A percentile compares a stretch with the other conserved stretches of the same genome.
These are phyloP conservation scores for Torulaspora pretoriensis DNA, from an alignment of 1,139 yeast species.

Conservation along the genomic window DNA sequence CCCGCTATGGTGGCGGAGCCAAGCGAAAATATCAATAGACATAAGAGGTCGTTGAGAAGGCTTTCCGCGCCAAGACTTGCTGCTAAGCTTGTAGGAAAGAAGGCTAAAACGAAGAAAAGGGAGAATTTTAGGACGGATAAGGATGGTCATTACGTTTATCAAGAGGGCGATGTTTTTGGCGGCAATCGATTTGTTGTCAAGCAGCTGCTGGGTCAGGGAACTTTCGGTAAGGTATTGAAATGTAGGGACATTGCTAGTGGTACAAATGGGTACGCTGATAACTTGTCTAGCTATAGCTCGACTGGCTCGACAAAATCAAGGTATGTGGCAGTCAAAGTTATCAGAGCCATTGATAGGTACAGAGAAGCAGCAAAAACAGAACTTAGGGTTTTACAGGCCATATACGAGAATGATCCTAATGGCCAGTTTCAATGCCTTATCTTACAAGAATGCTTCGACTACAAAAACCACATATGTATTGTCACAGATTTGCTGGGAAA, in stretches of 20 bases:
- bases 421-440: constrained; percentile 33
- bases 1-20: constrained; percentile 3
- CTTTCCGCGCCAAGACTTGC: constrained; percentile 15
- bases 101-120: constrained; percentile 14
- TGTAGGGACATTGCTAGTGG: constrained; percentile 46
- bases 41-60: constrained; percentile 11
- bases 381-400: constrained; percentile 63
- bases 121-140: constrained; percentile 47
- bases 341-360: constrained; percentile 72
- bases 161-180: constrained; percentile 50
- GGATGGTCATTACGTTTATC: constrained; percentile 79
- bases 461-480: constrained; percentile 86
- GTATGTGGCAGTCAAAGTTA: constrained; percentile 86
- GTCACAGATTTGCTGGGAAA: constrained; percentile 85
- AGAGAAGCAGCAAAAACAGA: constrained; percentile 86
- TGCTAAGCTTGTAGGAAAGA: constrained; percentile 15
- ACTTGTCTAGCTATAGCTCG: constrained; percentile 26
- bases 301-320: constrained; percentile 28
- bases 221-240: constrained; percentile 91
- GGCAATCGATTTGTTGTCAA: constrained; percentile 62
- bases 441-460: constrained; percentile 85
- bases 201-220: constrained; percentile 87
- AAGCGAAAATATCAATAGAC: constrained; percentile 7
- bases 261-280: background rate
- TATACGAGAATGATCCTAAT: constrained; percentile 60